Base-by-base conservation (phyloP, 2,329 filamentous ascomycete species). In the Trichoderma aggressivum region DNA sequence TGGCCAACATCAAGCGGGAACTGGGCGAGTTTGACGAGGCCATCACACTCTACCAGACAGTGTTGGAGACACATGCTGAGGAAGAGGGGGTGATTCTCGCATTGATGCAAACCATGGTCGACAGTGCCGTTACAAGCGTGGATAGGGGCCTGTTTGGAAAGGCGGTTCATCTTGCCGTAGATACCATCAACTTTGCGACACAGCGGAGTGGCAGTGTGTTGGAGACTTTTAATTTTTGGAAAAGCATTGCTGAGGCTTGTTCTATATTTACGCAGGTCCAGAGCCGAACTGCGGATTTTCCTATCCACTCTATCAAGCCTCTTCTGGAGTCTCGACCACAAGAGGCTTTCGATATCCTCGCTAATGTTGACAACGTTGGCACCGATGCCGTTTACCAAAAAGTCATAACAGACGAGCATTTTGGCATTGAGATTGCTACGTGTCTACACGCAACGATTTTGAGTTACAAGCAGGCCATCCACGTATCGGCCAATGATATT, bases 141-240 rank as follows among this genome's bases (percentile, higher is more conserved):
- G 92, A 95, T 63, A 93, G 90, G 73, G 96, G 95, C 0, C 86
- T 97, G 50, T 98, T 96, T 79, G 94, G 96, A 55, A 92, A 94
- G 78, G 91, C 94, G 3, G 84, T 91, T 4, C 87, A 91, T 73
- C 88, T 92, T 72, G 93, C 93, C 3, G 83, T 82, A 16, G 87
- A 91, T 70, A 90, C 91, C 0, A 88, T 99, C 65, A 79, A 87
- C 12, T 90, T 92, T 70, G 93, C 93, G 0, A 83, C 84, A 6
- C 82, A 84, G 5, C 88, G 94, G 47, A 87, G 87, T 1, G 83
- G 86, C 39, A 84, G 86, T 56, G 88, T 91, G 60, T 83, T 88
- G 5, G 86, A 91, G 65, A 91, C 93, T 0, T 98, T 98, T 83
- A 99, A 98, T 79, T 87, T 97, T 69, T 99, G 97, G 96, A 98